Evolutionary conservation across 2,329 filamentous ascomycete genomes (phyloP).

Genomic region (Pestalotiopsis sp.): DNA sequence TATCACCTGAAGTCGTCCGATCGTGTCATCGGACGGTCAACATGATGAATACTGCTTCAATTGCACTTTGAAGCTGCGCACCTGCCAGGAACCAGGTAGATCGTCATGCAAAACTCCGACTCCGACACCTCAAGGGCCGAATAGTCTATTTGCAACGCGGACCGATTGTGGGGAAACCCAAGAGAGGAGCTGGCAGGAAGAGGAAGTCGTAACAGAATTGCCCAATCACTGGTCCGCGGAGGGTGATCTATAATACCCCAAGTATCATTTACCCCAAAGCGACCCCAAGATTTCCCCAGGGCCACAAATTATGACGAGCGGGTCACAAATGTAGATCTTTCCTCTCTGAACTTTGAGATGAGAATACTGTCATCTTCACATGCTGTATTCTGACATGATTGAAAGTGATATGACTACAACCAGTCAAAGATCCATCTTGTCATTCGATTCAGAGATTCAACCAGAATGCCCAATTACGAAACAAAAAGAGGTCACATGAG

Average conservation of each 20-base stretch:
- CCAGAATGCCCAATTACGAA: no score
- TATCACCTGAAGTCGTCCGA: background rate
- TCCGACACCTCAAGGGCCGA: slow-evolving; percentile 3
- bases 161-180: background rate
- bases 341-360: no score
- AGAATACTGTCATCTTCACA: background rate
- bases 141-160: background rate
- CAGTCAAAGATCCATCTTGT: no score
- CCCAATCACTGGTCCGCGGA: background rate
- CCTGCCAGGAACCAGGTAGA: slow-evolving; percentile 7
- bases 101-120: slow-evolving; percentile 5
- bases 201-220: background rate
- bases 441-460: no score
- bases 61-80: background rate
- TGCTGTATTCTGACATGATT: background rate
- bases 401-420: background rate
- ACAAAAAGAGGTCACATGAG: no score
- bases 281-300: background rate
- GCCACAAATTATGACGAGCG: background rate
- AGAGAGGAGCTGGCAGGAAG: background rate
- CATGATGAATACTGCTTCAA: background rate
- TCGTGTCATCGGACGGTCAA: background rate
- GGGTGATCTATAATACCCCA: background rate
- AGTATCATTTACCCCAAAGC: background rate
- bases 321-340: background rate